Base-by-base conservation (phyloP, 176 grass and related monocot genomes). In the Rhynchospora tenuis region DNA sequence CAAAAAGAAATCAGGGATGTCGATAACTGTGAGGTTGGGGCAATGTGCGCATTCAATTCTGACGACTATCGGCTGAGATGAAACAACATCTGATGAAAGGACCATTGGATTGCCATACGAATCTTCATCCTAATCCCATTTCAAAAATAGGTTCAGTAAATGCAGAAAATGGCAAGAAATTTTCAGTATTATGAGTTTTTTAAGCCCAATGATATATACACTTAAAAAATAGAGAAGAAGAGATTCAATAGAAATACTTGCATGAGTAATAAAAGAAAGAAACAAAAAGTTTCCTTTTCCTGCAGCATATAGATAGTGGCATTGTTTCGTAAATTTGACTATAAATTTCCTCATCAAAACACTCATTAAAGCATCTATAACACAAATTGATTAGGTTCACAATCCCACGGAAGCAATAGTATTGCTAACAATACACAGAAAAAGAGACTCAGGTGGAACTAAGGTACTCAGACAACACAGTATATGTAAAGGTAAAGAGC, bases 1-100 rank as follows among this genome's bases (percentile, higher is more conserved):
- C 75, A 99, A 90, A 80, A 99, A 89, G 54, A 99, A 99, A 60
- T 93, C 97, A 81, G 97, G 97, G 63, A 91, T 99, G 72, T 99
- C 96, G 46, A 99, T 99, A 79, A 99, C 96, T 83, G 97, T 99
- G 81, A 96, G 97, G 63, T 99, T 99, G 87, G 97, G 97, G 43
- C 97, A 99, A 72, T 99, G 88, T 11, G 93, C 93, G 67, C 96
- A 99, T 89, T 99, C 97, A 0, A 90, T 93, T 92, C 91, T 86
- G 93, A 99, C 94, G 46, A 99, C 93, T 84, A 99, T 99, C 13
- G 97, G 91, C 64, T 99, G 96, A 7, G 97, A 64, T 59, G 97
- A 99, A 33, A 99, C 97, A 2, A 93, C 86, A 7, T 93, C 91
- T 45, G 97, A 82, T 28, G 93, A 84, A 26, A 55, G 26, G 12